Conservation (phyloP, 345 rosid genomes). For the Heritiera fomes region DNA sequence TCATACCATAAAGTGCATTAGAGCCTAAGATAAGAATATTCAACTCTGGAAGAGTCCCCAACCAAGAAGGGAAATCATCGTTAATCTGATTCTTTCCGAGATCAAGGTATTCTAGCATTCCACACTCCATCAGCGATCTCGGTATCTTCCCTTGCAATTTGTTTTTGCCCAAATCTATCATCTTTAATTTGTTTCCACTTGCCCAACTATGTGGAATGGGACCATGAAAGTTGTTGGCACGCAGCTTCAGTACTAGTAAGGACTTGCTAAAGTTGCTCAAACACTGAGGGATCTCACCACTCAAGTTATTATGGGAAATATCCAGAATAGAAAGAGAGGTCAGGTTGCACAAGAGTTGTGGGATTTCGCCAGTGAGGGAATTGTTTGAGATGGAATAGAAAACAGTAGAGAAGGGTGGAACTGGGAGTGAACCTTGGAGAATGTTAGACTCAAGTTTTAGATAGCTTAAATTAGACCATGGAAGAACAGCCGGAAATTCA, state of each 20-base stretch:
- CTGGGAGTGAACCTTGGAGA: constrained; percentile 23
- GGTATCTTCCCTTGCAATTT: constrained; percentile 17
- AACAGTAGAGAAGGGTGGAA: neutral
- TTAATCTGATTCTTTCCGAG: constrained; percentile 15
- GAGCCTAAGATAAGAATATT: neutral
- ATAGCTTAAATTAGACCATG: neutral
- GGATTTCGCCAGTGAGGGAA: constrained; percentile 12
- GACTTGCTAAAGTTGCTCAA: constrained; percentile 18
- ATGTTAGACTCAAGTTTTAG: neutral
- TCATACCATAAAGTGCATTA: constrained; percentile 7
- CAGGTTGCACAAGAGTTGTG: constrained; percentile 17
- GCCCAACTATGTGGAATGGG: constrained; percentile 16
- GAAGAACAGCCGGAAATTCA: constrained; percentile 27
- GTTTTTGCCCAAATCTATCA: constrained; percentile 25
- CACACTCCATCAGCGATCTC: constrained; percentile 5
- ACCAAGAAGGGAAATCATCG: constrained; percentile 21
- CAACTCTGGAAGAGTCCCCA: constrained; percentile 12
- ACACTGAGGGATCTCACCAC: constrained; percentile 26
- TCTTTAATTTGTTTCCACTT: constrained; percentile 2
- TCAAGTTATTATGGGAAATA: constrained; percentile 19
- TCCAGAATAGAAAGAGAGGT: constrained; percentile 5
- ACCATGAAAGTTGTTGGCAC: constrained; percentile 26
- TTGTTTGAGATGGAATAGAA: constrained; percentile 12
- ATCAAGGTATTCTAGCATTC: constrained; percentile 6
- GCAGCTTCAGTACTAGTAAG: constrained; percentile 12